Conservation (phyloP, 1,284 basidiomycete species). For the Fomitopsis pinicola region DNA sequence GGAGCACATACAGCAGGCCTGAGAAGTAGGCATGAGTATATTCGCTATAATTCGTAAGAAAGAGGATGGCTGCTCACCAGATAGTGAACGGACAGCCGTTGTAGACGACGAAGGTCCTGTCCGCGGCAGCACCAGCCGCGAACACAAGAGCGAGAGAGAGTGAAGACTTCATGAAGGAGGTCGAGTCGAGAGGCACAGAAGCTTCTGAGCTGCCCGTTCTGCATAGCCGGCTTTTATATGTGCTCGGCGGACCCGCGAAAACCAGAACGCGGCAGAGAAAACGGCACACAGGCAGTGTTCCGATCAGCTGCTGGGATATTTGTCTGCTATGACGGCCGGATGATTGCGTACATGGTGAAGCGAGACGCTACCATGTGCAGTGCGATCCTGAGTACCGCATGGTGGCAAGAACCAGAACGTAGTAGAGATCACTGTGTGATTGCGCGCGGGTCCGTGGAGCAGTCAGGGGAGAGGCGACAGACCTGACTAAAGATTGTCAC, state of each 20-base stretch:
- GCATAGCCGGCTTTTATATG: not conserved
- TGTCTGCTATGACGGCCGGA: not conserved
- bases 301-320: not conserved
- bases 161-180: constrained; percentile 10
- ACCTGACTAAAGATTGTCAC: too few relatives aligned
- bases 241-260: not conserved
- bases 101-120: constrained; percentile 24
- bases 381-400: not conserved
- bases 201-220: not conserved
- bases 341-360: not conserved
- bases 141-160: constrained; percentile 7
- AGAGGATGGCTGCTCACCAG: constrained; percentile 17
- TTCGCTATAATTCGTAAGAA: not conserved
- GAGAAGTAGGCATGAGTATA: not conserved
- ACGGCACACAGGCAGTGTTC: not conserved
- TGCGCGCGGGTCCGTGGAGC: not conserved
- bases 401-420: not conserved
- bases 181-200: too few relatives aligned
- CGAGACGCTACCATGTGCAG: not conserved
- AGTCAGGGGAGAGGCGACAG: not conserved
- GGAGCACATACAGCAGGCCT: constrained; percentile 29
- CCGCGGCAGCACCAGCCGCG: constrained; percentile 3
- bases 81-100: constrained; percentile 29
- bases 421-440: not conserved
- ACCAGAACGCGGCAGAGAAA: not conserved